Percentiles rank a stretch among this genome's conserved stretches.
phyloP scores from a whole-genome alignment of 2,329 filamentous ascomycete genomes.

The Aureobasidium lini region DNA sequence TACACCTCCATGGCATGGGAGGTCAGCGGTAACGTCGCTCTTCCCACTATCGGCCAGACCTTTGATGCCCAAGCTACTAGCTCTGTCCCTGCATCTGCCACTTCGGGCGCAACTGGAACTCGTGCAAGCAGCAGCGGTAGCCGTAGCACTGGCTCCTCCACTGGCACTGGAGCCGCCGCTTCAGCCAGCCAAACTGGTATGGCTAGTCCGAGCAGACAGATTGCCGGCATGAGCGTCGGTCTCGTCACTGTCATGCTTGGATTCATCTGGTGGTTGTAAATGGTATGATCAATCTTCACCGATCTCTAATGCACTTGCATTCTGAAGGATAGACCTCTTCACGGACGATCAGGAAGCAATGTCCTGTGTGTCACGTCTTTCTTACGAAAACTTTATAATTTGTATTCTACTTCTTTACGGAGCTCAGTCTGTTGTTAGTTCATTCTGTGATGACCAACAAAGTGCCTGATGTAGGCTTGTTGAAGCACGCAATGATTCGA shows the following conservation, averaged over 20 bases:
- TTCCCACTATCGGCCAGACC: conserved; percentile 61
- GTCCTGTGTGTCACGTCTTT: background rate
- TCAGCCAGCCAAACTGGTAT: conserved; percentile 33
- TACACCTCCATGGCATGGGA: conserved; percentile 65
- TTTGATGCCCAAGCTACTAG: conserved; percentile 14
- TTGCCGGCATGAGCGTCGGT: conserved; percentile 44
- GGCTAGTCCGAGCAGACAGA: conserved; percentile 40
- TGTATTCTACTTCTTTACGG: background rate
- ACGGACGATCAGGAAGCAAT: no score
- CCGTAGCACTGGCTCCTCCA: conserved; percentile 19
- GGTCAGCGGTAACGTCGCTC: conserved; percentile 59
- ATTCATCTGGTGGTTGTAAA: conserved; percentile 45
- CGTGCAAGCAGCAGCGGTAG: conserved; percentile 23
- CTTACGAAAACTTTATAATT: background rate
- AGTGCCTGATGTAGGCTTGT: no score
- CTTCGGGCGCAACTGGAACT: conserved; percentile 24
- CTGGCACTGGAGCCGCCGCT: conserved; percentile 17
- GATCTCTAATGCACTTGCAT: background rate
- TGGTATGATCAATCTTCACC: no score
- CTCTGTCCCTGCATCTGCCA: conserved; percentile 17
- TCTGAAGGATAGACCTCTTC: background rate
- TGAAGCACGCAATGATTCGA: no score
- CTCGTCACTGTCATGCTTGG: conserved; percentile 46
- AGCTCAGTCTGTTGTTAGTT: background rate
- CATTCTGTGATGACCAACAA: background rate